phyloP scores from a whole-genome alignment of 176 grass and related monocot genomes.

The Bolboschoenus planiculmis region DNA sequence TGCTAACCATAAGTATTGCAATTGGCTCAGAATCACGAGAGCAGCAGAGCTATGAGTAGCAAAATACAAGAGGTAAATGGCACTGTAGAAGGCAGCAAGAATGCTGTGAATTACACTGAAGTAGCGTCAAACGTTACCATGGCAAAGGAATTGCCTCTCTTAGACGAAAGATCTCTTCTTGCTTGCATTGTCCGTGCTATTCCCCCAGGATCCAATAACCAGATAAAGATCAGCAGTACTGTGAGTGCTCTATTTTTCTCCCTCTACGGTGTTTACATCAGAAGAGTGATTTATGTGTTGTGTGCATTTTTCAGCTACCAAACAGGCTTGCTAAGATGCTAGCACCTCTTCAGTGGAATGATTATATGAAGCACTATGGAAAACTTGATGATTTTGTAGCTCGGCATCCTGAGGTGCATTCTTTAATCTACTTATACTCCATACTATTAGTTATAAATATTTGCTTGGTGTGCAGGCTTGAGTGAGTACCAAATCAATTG shows the following conservation, averaged over 20 bases:
- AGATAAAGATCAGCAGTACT: slow-evolving; percentile 85
- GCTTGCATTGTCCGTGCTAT: slow-evolving; percentile 95
- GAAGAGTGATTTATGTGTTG: slow-evolving; percentile 6
- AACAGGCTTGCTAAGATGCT: slow-evolving; percentile 97
- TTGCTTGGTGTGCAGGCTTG: neutral
- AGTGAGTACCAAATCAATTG: neutral
- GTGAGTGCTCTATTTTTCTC: slow-evolving; percentile 38
- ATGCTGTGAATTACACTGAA: slow-evolving; percentile 21
- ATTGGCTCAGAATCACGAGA: slow-evolving; percentile 1
- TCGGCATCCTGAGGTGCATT: slow-evolving; percentile 70
- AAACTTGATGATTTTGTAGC: slow-evolving; percentile 97
- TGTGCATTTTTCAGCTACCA: slow-evolving; percentile 45
- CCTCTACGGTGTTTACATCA: neutral
- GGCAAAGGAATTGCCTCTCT: slow-evolving; percentile 49
- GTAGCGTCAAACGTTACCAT: slow-evolving; percentile 27
- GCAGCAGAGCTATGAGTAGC: neutral
- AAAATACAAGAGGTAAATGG: slow-evolving; percentile 4
- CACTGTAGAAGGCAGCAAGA: slow-evolving; percentile 6
- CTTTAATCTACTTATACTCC: neutral
- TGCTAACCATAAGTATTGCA: neutral
- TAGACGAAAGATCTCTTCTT: slow-evolving; percentile 84
- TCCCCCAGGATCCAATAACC: slow-evolving; percentile 59
- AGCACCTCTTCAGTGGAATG: slow-evolving; percentile 96
- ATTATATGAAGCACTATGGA: slow-evolving; percentile 91
- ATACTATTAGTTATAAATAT: neutral